Base-by-base conservation (phyloP, 306 rosid species). In the Vicia faba region DNA sequence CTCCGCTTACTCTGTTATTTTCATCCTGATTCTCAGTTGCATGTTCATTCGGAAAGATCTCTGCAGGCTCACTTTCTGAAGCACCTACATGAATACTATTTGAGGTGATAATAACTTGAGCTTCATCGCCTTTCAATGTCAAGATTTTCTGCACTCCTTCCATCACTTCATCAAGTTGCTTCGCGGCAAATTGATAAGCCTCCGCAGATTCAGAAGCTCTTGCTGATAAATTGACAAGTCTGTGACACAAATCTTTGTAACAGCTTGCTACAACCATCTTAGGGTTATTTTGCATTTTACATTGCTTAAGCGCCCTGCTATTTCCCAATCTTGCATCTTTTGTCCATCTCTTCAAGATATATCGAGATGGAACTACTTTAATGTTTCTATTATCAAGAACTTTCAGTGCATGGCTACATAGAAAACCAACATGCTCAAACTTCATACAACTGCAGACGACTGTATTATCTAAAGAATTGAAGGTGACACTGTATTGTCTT, bases 361-460 rank as follows among this genome's bases (percentile, higher is more conserved):
- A 84, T 72, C 5, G 63, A 75, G 83, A 43, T 39, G 93, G 89
- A 68, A 82, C 78, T 35, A 84, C 81, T 82, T 81, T 84, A 69
- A 83, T 85, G 68, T 85, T 85, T 71, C 71, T 81, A 29, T 83
- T 71, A 63, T 87, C 95, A 39, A 87, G 88, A 43, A 85, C 86
- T 79, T 82, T 87, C 18, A 85, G 78, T 13, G 90, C 85, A 70
- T 87, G 90, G 75, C 90, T 66, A 77, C 95, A 83, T 50, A 85
- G 72, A 73, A 87, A 75, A 9, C 90, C 95, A 72, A 77, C 88
- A 64, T 33, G 62, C 51, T 87, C 90, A 64, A 81, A 81, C 81
- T 81, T 79, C 85, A 79, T 74, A 61, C 95, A 87, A 77, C 81
- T 74, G 78, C 93, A 87, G 36, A 69, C 70, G n/a, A 84, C 84